Percentiles rank a stretch among this genome's conserved stretches.
Evolutionary conservation across 2,329 filamentous ascomycete genomes (phyloP).

Genomic region (Periglandula ipomoeae): DNA sequence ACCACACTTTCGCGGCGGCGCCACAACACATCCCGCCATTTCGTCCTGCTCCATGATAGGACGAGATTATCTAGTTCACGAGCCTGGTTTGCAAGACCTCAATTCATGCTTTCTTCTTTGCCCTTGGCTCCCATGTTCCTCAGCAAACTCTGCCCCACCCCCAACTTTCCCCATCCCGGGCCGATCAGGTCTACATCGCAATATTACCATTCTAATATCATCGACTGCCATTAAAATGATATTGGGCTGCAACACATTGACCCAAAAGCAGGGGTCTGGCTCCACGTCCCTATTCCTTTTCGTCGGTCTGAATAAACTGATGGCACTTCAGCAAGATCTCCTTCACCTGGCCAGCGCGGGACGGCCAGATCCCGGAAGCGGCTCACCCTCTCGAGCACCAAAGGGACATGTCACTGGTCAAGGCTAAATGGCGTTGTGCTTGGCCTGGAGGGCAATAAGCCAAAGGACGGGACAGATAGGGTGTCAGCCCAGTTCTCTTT

Average conservation of each 20-base stretch:
- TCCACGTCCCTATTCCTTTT: not conserved
- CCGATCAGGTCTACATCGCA: not conserved
- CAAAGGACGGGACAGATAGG: not conserved
- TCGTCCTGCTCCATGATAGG: not conserved
- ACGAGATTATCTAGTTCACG: not conserved
- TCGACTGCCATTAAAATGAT: not conserved
- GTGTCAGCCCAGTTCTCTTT: not conserved
- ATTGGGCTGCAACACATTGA: constrained; percentile 2
- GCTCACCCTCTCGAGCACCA: not conserved
- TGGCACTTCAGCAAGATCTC: not conserved
- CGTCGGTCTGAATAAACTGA: not conserved
- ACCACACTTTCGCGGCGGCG: no score
- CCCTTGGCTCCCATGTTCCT: no score
- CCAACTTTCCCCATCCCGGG: not conserved
- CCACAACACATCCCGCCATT: no score
- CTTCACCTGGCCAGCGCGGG: not conserved
- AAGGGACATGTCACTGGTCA: not conserved
- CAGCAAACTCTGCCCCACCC: no score
- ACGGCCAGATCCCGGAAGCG: not conserved
- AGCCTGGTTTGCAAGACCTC: not conserved
- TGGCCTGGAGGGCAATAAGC: not conserved
- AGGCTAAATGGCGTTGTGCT: not conserved
- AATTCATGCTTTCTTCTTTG: no score
- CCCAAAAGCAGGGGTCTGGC: not conserved
- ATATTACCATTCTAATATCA: not conserved